Conservation (phyloP, 208 protist species). For the Strigomonas culicis region DNA sequence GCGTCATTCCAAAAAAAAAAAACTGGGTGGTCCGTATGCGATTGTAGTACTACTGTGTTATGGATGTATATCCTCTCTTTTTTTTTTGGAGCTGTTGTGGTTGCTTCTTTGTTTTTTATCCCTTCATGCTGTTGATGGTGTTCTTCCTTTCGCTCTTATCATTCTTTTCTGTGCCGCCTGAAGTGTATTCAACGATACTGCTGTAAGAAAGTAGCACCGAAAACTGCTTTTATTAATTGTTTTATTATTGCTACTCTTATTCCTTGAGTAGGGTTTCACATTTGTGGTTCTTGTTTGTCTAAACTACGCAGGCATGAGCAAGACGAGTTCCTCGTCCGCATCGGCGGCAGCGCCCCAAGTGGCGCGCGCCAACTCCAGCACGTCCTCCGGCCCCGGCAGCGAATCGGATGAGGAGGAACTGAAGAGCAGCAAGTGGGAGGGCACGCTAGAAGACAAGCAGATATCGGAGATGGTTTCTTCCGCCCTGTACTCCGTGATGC, state of each 20-base stretch:
- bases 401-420: background rate
- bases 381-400: no score
- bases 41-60: background rate
- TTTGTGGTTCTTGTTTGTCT: no score
- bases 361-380: background rate
- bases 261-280: no score
- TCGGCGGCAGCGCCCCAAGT: background rate
- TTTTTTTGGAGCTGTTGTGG: background rate
- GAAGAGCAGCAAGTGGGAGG: background rate
- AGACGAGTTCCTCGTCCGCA: background rate
- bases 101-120: constrained; percentile 10
- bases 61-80: background rate
- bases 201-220: background rate
- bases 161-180: no score
- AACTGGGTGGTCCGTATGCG: background rate
- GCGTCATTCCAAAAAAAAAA: background rate
- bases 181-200: no score
- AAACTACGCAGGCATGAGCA: no score
- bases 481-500: background rate
- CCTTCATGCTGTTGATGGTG: no score
- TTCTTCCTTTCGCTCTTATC: no score
- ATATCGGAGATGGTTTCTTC: background rate
- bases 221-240: background rate
- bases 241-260: no score
- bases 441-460: background rate